These are phyloP conservation scores for Neurospora cerealis DNA, from an alignment of 495 filamentous ascomycete species.

Conservation along the genomic window DNA sequence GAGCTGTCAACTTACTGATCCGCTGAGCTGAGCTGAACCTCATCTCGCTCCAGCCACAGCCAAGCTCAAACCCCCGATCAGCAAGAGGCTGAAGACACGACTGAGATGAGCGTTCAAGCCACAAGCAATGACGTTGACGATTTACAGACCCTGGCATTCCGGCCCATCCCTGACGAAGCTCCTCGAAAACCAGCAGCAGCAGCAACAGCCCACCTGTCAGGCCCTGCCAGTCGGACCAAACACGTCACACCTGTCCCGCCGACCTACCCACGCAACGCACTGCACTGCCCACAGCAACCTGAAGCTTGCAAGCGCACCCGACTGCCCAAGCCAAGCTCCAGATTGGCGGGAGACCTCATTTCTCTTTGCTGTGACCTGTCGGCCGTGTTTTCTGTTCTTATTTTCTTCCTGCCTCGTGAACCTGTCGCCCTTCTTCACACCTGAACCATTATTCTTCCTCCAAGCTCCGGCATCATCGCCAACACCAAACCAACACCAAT, in stretches of 20 bases:
- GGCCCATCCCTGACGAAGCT: background rate
- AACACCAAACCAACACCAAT: background rate
- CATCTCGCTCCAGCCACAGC: background rate
- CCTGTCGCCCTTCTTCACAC: background rate
- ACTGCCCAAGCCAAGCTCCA: background rate
- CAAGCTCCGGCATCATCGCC: background rate
- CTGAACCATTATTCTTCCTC: background rate
- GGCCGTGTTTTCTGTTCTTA: background rate
- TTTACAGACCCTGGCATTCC: background rate
- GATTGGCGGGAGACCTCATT: background rate
- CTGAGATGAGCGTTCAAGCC: background rate
- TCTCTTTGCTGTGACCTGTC: background rate
- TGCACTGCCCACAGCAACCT: background rate
- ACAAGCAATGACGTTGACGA: constrained; percentile 2
- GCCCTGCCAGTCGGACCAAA: constrained; percentile 7
- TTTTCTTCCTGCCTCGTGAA: background rate
- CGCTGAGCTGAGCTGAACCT: background rate
- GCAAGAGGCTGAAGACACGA: background rate
- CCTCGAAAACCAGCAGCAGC: constrained; percentile 8
- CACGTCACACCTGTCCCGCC: constrained; percentile 19
- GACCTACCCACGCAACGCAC: background rate
- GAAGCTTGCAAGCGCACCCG: background rate
- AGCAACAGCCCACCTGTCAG: constrained; percentile 9
- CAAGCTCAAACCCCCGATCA: background rate
- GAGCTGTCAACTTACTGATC: background rate